These are phyloP conservation scores for Parascedosporium putredinis DNA, from an alignment of 2,329 filamentous ascomycete species.

Conservation along the genomic window DNA sequence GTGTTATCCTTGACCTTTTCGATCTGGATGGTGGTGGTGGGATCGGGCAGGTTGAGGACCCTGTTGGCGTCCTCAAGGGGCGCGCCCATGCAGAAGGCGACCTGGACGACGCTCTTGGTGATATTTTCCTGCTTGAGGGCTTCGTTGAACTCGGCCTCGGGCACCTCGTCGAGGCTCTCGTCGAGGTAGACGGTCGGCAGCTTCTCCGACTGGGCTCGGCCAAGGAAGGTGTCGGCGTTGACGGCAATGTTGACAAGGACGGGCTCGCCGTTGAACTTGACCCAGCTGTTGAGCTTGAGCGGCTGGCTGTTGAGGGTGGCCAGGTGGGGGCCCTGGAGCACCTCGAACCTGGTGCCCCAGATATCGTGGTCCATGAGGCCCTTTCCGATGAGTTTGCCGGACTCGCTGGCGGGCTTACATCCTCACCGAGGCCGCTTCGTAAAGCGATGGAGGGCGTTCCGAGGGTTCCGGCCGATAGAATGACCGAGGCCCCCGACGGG, in stretches of 20 bases:
- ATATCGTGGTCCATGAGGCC: constrained; percentile 8
- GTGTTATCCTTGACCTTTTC: constrained; percentile 2
- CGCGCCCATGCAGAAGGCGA: constrained; percentile 1
- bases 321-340: constrained; percentile 4
- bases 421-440: constrained; percentile 5
- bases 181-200: constrained; percentile 4
- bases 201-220: neutral
- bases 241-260: constrained; percentile 7
- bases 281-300: constrained; percentile 5
- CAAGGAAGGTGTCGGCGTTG: constrained; percentile 7
- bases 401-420: neutral
- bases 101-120: constrained; percentile 3
- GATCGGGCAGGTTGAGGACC: constrained; percentile 6
- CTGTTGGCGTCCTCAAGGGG: constrained; percentile 4
- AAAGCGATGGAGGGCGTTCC: constrained; percentile 7
- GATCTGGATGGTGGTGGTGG: constrained; percentile 5
- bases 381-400: constrained; percentile 4
- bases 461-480: constrained; percentile 3
- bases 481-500: neutral
- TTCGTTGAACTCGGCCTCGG: constrained; percentile 6
- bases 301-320: constrained; percentile 3
- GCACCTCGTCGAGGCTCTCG: neutral
- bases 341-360: constrained; percentile 6
- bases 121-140: constrained; percentile 1
- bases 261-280: constrained; percentile 5